A percentile compares a stretch with the other conserved stretches of the same genome.
These are phyloP conservation scores for Dactylellina haptotyla DNA, from an alignment of 2,329 filamentous ascomycete genomes.

Conservation along the genomic window DNA sequence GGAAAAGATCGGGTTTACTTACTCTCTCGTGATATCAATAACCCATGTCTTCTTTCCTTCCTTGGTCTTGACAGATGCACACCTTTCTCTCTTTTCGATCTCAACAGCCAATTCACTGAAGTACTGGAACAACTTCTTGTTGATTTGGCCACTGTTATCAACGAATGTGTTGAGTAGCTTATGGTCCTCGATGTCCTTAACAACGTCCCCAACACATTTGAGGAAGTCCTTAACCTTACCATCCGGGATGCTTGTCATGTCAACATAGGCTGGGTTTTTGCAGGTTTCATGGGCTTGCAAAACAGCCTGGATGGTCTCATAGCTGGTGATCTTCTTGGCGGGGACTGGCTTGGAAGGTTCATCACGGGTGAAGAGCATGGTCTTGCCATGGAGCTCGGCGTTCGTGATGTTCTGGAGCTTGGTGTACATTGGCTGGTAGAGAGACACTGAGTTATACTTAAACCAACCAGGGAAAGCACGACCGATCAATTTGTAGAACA, in stretches of 20 bases:
- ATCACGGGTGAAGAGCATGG: neutral
- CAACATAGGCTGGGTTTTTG: constrained; percentile 8
- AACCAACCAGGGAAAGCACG: too few species aligned
- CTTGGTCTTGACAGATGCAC: constrained; percentile 3
- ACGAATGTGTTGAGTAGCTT: neutral
- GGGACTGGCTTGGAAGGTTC: neutral
- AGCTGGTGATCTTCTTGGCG: neutral
- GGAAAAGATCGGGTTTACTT: neutral
- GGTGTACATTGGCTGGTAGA: too few species aligned
- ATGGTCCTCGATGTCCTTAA: constrained; percentile 6
- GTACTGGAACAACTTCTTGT: constrained; percentile 3
- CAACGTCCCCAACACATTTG: neutral
- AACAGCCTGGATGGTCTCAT: constrained; percentile 7
- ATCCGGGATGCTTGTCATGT: neutral
- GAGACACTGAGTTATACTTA: too few species aligned
- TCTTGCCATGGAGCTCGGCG: too few species aligned
- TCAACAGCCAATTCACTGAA: neutral
- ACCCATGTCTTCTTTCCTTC: constrained; percentile 7
- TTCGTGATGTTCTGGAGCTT: too few species aligned
- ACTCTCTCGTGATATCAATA: constrained; percentile 4
- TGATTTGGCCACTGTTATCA: neutral
- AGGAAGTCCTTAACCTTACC: constrained; percentile 7
- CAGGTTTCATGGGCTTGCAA: constrained; percentile 1
- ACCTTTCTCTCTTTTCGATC: constrained; percentile 6
- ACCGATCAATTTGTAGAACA: too few species aligned